Evolutionary conservation across 2,329 filamentous ascomycete species (phyloP).

Genomic region (Orbilia ellipsospora): DNA sequence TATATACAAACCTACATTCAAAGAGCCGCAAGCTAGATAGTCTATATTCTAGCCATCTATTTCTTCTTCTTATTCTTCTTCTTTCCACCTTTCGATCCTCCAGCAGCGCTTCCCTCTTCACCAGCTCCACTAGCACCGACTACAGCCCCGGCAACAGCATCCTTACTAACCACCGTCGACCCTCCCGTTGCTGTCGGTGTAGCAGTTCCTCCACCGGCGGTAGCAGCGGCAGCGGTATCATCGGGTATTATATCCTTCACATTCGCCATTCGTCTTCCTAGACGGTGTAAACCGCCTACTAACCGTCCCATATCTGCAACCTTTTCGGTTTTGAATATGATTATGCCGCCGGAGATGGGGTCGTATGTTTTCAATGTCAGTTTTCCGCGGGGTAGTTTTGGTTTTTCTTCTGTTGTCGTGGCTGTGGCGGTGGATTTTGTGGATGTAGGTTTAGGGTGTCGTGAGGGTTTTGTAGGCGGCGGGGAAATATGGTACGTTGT

Average conservation of each 20-base stretch:
- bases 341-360: slow-evolving; percentile 78
- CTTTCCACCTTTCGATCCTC: slow-evolving; percentile 61
- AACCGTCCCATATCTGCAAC: slow-evolving; percentile 88
- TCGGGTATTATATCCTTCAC: slow-evolving; percentile 67
- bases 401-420: slow-evolving; percentile 84
- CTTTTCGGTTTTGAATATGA: slow-evolving; percentile 93
- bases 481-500: slow-evolving; percentile 80
- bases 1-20: too few relatives aligned
- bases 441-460: slow-evolving; percentile 78
- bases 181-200: slow-evolving; percentile 61
- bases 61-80: slow-evolving; percentile 55
- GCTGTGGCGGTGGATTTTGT: slow-evolving; percentile 65
- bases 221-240: slow-evolving; percentile 64
- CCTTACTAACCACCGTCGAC: slow-evolving; percentile 59
- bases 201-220: slow-evolving; percentile 62
- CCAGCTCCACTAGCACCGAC: slow-evolving; percentile 60
- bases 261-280: slow-evolving; percentile 72
- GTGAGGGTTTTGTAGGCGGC: slow-evolving; percentile 64
- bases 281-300: slow-evolving; percentile 77
- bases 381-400: slow-evolving; percentile 71
- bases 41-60: not conserved
- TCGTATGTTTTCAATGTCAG: slow-evolving; percentile 92
- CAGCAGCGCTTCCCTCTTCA: slow-evolving; percentile 61
- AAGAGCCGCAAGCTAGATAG: too few relatives aligned
- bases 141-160: slow-evolving; percentile 60